A percentile compares a stretch with the other conserved stretches of the same genome.
phyloP scores from a whole-genome alignment of 2,329 filamentous ascomycete genomes.

The Colletotrichum acutatum region DNA sequence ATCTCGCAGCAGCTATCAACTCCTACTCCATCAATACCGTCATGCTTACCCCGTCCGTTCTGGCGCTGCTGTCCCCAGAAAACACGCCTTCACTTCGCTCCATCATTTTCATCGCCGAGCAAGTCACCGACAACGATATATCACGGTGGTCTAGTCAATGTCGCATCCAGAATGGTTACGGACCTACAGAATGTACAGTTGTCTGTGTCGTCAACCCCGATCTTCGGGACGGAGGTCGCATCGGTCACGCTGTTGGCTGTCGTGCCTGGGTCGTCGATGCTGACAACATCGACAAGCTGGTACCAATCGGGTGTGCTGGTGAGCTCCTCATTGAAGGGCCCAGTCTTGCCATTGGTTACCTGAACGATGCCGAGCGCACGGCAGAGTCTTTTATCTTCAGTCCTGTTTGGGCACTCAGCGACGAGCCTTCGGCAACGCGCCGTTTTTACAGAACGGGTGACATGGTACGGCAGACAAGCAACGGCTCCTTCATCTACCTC shows the following conservation, averaged over 20 bases:
- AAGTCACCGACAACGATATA: conserved; percentile 37
- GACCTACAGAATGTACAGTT: conserved; percentile 51
- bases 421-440: conserved; percentile 41
- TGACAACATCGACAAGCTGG: conserved; percentile 41
- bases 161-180: conserved; percentile 41
- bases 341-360: conserved; percentile 60
- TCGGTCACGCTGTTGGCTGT: conserved; percentile 36
- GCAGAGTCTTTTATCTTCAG: conserved; percentile 55
- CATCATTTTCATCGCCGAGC: conserved; percentile 44
- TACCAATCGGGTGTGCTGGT: conserved; percentile 46
- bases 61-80: conserved; percentile 52
- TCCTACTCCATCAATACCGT: conserved; percentile 62
- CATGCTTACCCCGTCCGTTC: conserved; percentile 68
- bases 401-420: conserved; percentile 48
- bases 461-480: conserved; percentile 41
- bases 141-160: conserved; percentile 36
- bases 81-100: conserved; percentile 50
- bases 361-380: conserved; percentile 59
- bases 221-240: conserved; percentile 34
- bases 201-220: conserved; percentile 52
- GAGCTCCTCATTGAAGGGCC: conserved; percentile 54
- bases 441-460: conserved; percentile 57
- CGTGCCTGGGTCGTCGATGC: conserved; percentile 47
- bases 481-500: conserved; percentile 32
- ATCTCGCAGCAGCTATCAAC: conserved; percentile 60